Base-by-base conservation (phyloP, 257 asterid genomes). In the Thymus mandschuricus region DNA sequence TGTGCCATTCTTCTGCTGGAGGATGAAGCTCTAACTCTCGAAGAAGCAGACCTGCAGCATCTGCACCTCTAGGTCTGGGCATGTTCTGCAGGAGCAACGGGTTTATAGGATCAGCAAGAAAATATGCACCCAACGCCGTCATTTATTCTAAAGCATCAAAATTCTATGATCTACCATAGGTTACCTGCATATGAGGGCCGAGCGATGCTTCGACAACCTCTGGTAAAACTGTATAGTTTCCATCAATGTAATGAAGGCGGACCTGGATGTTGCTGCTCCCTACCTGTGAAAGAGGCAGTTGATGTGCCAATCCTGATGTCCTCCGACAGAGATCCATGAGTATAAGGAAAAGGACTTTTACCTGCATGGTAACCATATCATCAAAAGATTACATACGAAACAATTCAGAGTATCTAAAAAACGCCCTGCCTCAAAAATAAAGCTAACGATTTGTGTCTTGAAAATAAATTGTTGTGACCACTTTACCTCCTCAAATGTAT, bases 61-160 rank as follows among this genome's bases (percentile, higher is more conserved):
- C 99, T 60, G 98, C 98, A 78, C 99, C 99, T 83, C 98, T 92
- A 43, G 99, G 99, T 64, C 99, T 91, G 34, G 99, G 99, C 99
- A 95, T 95, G 77, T 89, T 92, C 99, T 95, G 86, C 72, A 60
- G 38, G 54, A 49, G 49, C 54, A 43, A 60, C 21, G 68, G 74
- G 66, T 50, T 58, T n/a, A 8, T 40, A 56, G 41, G 30, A 55
- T 58, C 50, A 9, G 50, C 3, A 54, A 28, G 6, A 33, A 41
- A 57, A 30, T 28, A 31, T 8, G 4, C 52, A 57, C 11, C 55
- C 51, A 59, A 34, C 28, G 58, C 56, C 11, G 55, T n/a, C 10
- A 27, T 21, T 15, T 35, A 33, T 59, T 64, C 51, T 33, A 10
- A 3, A 15, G 56, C n/a, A 40, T 64, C 29, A 71, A 74, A 44